Evolutionary conservation across 179 eudicot genomes (phyloP), one percentile per base, ranked within the genome.

Genomic region (Sideroxylon spinosum): DNA sequence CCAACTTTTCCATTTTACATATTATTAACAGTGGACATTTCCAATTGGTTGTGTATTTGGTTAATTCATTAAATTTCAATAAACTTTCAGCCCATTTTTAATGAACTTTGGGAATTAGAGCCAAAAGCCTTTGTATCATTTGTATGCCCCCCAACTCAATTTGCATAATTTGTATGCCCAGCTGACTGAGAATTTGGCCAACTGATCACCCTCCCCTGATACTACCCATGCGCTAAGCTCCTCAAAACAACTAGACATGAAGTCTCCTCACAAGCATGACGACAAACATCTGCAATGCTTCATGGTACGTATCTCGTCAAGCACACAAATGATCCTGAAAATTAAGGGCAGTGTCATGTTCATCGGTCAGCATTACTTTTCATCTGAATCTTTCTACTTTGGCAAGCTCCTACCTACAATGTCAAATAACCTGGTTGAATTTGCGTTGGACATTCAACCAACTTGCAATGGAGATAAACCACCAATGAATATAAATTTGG

Each of bases 201-300:
- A 56, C 25, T 56, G 57, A 26, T 6, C 9, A 28, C 50, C 19
- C 26, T 7, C 32, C 19, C 52, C 76, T 3, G 8, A 4, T 20
- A 71, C 53, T 13, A 53, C 46, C 14, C 10, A 12, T 16, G 44
- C 10, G 60, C 17, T 55, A 23, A 73, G 57, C 17, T 17, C 28
- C 63, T 53, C 26, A 73, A 55, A 23, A 48, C 64, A 56, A 73
- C 23, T 9, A 56, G 25, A 56, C 17, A 26, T 3, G 3, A 53
- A 65, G 26, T n/a, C 10, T 53, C 64, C 70, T 23, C 8, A 48
- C 48, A 75, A 63, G 71, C 78, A 64, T 46, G 16, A 48, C 37
- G 19, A 13, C 78, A 25, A 48, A 76, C 78, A 76, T 6, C 60
- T 48, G 22, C 13, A 9, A 20, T 62, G 78, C 78, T 46, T 23